Evolutionary conservation across 345 rosid species (phyloP).

Genomic region (Eutrema yunnanense): DNA sequence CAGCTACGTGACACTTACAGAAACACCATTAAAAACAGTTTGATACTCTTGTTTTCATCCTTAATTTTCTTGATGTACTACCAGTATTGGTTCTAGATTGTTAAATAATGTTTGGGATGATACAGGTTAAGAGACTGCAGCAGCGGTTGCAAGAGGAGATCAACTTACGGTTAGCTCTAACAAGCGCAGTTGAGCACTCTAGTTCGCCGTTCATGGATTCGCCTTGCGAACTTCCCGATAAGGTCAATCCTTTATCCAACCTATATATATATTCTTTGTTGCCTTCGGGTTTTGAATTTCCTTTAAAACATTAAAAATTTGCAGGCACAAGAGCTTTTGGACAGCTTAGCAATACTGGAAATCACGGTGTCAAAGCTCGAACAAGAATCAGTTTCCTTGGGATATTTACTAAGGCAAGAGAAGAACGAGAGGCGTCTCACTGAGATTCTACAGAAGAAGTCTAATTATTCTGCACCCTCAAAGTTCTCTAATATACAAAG

Average conservation of each 20-base stretch:
- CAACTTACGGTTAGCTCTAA: slow-evolving; percentile 56
- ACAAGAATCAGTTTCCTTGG: slow-evolving; percentile 58
- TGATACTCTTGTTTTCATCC: slow-evolving; percentile 1
- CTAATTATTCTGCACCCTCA: slow-evolving; percentile 32
- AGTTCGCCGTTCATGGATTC: slow-evolving; percentile 44
- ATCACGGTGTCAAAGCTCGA: slow-evolving; percentile 74
- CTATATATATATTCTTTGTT: neutral
- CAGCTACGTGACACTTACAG: neutral
- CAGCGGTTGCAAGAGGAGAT: slow-evolving; percentile 70
- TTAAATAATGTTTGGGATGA: neutral
- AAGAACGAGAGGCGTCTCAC: slow-evolving; percentile 65
- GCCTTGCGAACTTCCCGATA: slow-evolving; percentile 58
- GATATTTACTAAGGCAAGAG: slow-evolving; percentile 74
- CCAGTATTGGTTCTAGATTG: neutral
- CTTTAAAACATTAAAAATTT: neutral
- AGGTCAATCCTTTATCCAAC: slow-evolving; percentile 36
- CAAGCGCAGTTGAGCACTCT: slow-evolving; percentile 61
- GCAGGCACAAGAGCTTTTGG: slow-evolving; percentile 76
- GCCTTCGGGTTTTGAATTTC: neutral
- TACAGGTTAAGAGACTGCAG: slow-evolving; percentile 67
- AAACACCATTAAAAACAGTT: neutral
- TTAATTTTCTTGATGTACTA: neutral
- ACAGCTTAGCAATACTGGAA: slow-evolving; percentile 62
- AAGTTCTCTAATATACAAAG: slow-evolving; percentile 8
- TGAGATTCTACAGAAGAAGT: slow-evolving; percentile 51